Conservation (phyloP, 2,329 filamentous ascomycete genomes). For the Lachnellula occidentalis region DNA sequence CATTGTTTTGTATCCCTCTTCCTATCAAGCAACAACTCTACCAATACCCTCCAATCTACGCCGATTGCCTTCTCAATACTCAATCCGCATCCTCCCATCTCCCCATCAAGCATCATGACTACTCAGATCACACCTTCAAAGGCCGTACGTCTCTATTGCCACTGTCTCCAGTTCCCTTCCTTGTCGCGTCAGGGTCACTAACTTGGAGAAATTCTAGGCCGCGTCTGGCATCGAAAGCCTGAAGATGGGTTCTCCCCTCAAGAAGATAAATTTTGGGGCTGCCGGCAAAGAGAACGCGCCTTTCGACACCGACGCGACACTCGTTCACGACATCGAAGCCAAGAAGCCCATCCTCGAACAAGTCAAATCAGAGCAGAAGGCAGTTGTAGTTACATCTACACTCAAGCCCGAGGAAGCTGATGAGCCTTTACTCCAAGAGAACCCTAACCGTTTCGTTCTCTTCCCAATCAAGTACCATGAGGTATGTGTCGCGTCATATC, state of each 20-base stretch:
- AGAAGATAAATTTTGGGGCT: conserved; percentile 76
- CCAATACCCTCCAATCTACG: conserved; percentile 7
- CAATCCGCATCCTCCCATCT: conserved; percentile 5
- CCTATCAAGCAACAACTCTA: conserved; percentile 1
- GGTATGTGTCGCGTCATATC: conserved; percentile 53
- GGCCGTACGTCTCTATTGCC: conserved; percentile 50
- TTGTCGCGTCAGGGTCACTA: conserved; percentile 29
- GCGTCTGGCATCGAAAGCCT: conserved; percentile 80
- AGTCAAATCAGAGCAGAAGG: conserved; percentile 40
- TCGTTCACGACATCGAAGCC: conserved; percentile 48
- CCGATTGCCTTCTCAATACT: conserved; percentile 17
- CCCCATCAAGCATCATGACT: conserved; percentile 52
- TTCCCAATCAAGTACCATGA: conserved; percentile 99
- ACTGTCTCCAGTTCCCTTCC: conserved; percentile 32
- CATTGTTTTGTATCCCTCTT: background rate
- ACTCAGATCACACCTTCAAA: conserved; percentile 70
- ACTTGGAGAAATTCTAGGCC: conserved; percentile 51
- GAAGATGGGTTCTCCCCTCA: conserved; percentile 85
- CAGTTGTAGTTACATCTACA: conserved; percentile 30
- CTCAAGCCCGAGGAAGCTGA: conserved; percentile 54
- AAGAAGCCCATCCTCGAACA: conserved; percentile 50
- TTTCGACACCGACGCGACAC: conserved; percentile 44
- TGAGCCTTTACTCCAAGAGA: conserved; percentile 92
- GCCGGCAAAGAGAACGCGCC: conserved; percentile 78
- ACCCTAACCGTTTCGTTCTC: conserved; percentile 91